Evolutionary conservation across 75 land plant genomes (phyloP), one percentile per base, ranked within the genome.

Genomic region (Chamaecyparis obtusa): DNA sequence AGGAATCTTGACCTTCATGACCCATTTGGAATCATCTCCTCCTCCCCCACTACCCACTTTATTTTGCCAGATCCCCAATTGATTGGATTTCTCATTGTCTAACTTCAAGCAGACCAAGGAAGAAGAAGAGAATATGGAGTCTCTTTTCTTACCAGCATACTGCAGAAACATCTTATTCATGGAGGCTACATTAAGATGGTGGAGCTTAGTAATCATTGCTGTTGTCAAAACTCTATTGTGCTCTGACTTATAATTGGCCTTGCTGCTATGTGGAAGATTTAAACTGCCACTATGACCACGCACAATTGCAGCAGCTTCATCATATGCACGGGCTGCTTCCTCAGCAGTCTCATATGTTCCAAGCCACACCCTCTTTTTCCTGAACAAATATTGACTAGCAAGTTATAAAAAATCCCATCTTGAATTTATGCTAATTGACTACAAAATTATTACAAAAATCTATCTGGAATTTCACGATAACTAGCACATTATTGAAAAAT

Each of bases 21-120:
- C 87, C 87, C 87, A 86, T 30, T 76, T 86, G 51, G 87, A 71
- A 41, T 75, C 46, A 24, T 41, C 39, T 43, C 64, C 41, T 41
- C n/a, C 32, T 24, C 83, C 49, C 5, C 24, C 35, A 6, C 88
- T 46, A 21, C 83, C 87, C 44, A 43, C 32, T 86, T 86, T 86
- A 48, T 74, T 86, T 21, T 74, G 87, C 87, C 87, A 86, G n/a
- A 86, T 39, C 27, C 87, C 87, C 21, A 86, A 6, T 32, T 72
- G 75, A 71, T 72, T 72, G 13, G 87, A 86, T n/a, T 86, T 77
- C 87, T 86, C 87, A 77, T 77, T 77, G 41, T 86, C 87, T 11
- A 86, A 21, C 7, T 77, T 55, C 5, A 86, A 44, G 46, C 87
- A 86, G 9, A 77, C 41, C 84, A 74, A 41, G n/a, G 83, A 86